A percentile compares a stretch with the other conserved stretches of the same genome.
These are phyloP conservation scores for Parathielavia hyrcaniae DNA, from an alignment of 495 filamentous ascomycete genomes.

Conservation along the genomic window DNA sequence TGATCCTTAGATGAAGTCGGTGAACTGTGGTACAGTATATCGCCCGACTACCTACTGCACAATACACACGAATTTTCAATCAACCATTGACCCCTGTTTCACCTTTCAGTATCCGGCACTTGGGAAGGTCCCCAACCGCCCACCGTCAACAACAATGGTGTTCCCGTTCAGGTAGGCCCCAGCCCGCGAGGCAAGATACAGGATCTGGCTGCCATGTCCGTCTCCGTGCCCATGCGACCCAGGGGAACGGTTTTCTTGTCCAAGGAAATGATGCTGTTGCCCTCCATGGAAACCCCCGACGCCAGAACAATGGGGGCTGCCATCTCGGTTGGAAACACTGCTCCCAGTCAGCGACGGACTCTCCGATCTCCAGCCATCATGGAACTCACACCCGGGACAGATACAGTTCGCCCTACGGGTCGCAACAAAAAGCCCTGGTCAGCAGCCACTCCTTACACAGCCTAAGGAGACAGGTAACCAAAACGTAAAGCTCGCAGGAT, in stretches of 20 bases:
- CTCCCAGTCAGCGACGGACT: neutral
- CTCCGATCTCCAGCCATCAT: neutral
- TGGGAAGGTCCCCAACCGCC: constrained; percentile 49
- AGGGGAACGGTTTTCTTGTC: constrained; percentile 29
- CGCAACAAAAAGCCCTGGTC: constrained; percentile 28
- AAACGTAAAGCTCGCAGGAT: constrained; percentile 41
- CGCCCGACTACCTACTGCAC: too few species aligned
- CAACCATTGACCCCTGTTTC: neutral
- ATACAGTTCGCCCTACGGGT: constrained; percentile 53
- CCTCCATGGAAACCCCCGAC: constrained; percentile 37
- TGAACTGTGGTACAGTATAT: too few species aligned
- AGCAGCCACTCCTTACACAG: constrained; percentile 28
- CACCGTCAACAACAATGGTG: constrained; percentile 55
- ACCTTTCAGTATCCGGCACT: constrained; percentile 43
- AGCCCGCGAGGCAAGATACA: constrained; percentile 57
- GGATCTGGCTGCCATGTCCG: constrained; percentile 56
- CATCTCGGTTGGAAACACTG: constrained; percentile 62
- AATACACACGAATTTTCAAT: too few species aligned
- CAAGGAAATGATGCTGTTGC: constrained; percentile 19
- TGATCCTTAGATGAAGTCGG: too few species aligned
- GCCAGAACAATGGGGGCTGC: constrained; percentile 41
- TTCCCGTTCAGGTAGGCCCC: constrained; percentile 60
- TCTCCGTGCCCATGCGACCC: constrained; percentile 32
- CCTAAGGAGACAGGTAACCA: neutral
- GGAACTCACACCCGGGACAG: constrained; percentile 55